These are phyloP conservation scores for Cucumis hystrix DNA, from an alignment of 306 rosid species.

Conservation along the genomic window DNA sequence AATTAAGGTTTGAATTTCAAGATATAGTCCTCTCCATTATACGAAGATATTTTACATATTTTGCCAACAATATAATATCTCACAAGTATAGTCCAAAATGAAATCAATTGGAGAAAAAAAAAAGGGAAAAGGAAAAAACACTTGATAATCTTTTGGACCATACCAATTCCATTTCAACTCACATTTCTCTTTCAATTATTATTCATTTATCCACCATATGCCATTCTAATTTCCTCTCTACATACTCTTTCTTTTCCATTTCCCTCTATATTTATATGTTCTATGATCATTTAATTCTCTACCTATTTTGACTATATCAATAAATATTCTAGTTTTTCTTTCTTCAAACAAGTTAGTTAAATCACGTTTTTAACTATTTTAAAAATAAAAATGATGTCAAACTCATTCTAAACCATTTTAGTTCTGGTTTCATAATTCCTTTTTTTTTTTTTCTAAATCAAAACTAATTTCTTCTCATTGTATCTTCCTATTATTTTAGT, in stretches of 20 bases:
- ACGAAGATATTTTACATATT: not conserved
- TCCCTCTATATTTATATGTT: not conserved
- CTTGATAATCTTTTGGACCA: not conserved
- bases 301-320: too few species aligned
- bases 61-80: not conserved
- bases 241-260: not conserved
- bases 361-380: too few species aligned
- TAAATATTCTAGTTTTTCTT: too few species aligned
- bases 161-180: not conserved
- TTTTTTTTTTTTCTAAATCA: too few species aligned
- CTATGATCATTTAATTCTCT: not conserved
- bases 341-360: too few species aligned
- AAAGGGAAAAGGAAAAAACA: not conserved
- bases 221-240: not conserved
- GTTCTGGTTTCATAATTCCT: too few species aligned
- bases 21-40: too few species aligned
- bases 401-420: not conserved
- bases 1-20: too few species aligned
- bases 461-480: too few species aligned
- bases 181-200: conserved; percentile 1
- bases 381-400: too few species aligned
- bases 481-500: too few species aligned
- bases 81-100: not conserved
- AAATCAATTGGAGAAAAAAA: not conserved
- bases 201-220: not conserved